Evolutionary conservation across 805 yeast species (phyloP), one percentile per base, ranked within the genome.

Genomic region (Teunomyces lycoperdinae): DNA sequence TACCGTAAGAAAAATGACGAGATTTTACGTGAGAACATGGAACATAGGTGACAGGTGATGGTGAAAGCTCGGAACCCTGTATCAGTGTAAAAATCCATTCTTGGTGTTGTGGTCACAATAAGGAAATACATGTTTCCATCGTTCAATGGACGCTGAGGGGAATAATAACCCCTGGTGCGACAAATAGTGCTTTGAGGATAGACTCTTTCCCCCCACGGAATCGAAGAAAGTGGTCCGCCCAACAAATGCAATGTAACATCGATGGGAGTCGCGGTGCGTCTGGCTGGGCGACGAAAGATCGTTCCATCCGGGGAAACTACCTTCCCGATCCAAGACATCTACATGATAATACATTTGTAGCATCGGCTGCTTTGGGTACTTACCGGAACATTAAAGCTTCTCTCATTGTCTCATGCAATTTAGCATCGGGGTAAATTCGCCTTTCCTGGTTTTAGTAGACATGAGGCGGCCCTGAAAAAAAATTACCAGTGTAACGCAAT

Each of bases 241-340:
- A 38, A 38, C 41, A 24, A 38, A 38, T 38, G 41, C 20, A 38
- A 38, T 38, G 41, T 38, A 24, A 38, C 41, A 38, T 38, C 30
- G 41, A 11, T 24, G 17, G 26, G n/a, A 10, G 26, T 20, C 39
- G 28, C 29, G 41, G 20, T 13, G 14, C 13, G 26, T 20, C 39
- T 20, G 13, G 39, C 27, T 13, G 26, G 24, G n/a, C 8, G 2
- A 13, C n/a, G n/a, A 7, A n/a, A 35, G 39, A 35, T 35, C 39
- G 39, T 35, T 35, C 14, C 39, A 17, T 35, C 4, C 26, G 39
- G 39, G 26, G 39, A 35, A 7, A 11, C 9, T 17, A 35, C 20
- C 10, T 35, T 27, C 27, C 28, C 2, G 11, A 35, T 20, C 24
- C 24, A 20, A 20, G 24, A 20, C 24, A 33, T 20, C 9, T 35